Conservation (phyloP, 148 eudicot species). For the Vaccinium vitisidaea region DNA sequence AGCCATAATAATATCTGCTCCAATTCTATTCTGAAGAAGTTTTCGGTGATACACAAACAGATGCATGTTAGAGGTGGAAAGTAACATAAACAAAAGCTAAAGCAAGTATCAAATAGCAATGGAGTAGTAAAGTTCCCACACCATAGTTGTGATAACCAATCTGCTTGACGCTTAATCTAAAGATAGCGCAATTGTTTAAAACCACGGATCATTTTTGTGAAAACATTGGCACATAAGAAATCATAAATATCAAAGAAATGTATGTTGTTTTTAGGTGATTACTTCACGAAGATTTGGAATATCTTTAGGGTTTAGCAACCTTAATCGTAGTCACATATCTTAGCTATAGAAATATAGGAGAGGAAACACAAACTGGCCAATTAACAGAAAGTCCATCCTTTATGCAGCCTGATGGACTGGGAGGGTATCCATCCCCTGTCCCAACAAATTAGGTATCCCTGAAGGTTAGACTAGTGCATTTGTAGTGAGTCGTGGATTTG, state of each 20-base stretch:
- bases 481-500: not conserved
- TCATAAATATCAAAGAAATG: not conserved
- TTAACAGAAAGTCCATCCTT: not conserved
- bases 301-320: not conserved
- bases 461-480: not conserved
- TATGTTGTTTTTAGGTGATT: not conserved
- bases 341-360: not conserved
- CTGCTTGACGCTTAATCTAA: too few relatives aligned
- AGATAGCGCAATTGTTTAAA: not conserved
- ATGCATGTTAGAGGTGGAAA: not conserved
- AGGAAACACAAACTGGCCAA: not conserved
- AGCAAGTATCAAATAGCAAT: not conserved
- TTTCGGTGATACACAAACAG: constrained; percentile 10
- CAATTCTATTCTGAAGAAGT: constrained; percentile 6
- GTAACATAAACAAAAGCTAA: not conserved
- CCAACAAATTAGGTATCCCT: not conserved
- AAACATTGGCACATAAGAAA: not conserved
- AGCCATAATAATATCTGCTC: constrained; percentile 67
- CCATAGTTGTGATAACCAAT: not conserved
- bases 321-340: not conserved
- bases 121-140: not conserved
- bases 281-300: not conserved
- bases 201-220: not conserved
- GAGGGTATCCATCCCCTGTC: not conserved
- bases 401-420: not conserved